These are phyloP conservation scores for Trichoderma hamatum DNA, from an alignment of 2,329 filamentous ascomycete species.

Conservation along the genomic window DNA sequence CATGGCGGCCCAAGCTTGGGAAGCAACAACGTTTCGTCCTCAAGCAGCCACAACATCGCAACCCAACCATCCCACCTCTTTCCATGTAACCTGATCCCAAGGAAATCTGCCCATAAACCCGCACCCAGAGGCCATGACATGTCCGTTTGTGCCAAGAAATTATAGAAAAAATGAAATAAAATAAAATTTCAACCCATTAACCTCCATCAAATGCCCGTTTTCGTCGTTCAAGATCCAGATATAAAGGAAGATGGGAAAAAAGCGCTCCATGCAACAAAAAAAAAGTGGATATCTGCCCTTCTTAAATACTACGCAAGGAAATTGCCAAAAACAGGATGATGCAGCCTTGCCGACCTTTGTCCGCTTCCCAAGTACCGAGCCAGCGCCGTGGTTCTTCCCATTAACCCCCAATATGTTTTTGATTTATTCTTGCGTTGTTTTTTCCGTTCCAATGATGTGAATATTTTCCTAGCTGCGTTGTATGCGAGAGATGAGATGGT, in stretches of 20 bases:
- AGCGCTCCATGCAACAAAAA: neutral
- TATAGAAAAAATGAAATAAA: neutral
- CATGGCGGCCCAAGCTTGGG: neutral
- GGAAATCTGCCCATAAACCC: neutral
- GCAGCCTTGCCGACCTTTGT: neutral
- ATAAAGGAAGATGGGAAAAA: neutral
- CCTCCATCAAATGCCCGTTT: neutral
- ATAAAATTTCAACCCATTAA: neutral
- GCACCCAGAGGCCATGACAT: neutral
- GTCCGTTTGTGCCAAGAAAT: neutral
- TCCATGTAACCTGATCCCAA: neutral
- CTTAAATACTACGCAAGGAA: neutral
- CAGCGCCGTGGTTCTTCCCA: neutral
- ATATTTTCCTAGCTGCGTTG: neutral
- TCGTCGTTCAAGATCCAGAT: neutral
- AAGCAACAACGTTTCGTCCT: neutral
- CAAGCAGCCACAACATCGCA: neutral
- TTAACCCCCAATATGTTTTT: neutral
- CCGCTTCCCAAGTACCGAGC: slow-evolving; percentile 1
- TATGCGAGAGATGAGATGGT: neutral
- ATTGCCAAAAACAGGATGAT: neutral
- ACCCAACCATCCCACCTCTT: neutral
- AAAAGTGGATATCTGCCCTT: neutral
- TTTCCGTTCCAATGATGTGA: neutral
- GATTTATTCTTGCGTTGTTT: neutral